Evolutionary conservation across 2,329 filamentous ascomycete species (phyloP).

Genomic region (Xylariaceae sp.): DNA sequence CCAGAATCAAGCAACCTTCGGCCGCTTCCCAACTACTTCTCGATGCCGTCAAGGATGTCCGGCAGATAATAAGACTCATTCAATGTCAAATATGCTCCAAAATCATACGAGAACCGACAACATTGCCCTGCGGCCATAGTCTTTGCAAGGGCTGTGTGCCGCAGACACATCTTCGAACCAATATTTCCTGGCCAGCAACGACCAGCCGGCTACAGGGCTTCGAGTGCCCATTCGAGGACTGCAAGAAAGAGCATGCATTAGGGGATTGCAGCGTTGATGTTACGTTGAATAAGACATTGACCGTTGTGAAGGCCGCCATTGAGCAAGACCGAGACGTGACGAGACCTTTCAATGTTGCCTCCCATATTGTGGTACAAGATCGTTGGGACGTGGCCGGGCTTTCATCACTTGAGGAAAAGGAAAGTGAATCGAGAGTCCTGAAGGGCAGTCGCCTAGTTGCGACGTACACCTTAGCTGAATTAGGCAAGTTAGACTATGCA

Average conservation of each 20-base stretch:
- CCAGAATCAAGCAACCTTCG: constrained; percentile 23
- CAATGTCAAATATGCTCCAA: constrained; percentile 77
- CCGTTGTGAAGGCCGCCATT: constrained; percentile 60
- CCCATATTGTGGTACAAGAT: constrained; percentile 43
- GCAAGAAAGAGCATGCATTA: constrained; percentile 70
- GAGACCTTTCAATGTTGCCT: constrained; percentile 42
- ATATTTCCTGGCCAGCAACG: constrained; percentile 77
- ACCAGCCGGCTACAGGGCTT: constrained; percentile 71
- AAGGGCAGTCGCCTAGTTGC: constrained; percentile 64
- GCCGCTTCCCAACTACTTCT: constrained; percentile 37
- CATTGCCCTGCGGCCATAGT: constrained; percentile 79
- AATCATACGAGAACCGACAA: constrained; percentile 69
- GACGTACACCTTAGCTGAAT: constrained; percentile 64
- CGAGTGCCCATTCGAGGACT: constrained; percentile 70
- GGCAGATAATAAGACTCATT: constrained; percentile 70
- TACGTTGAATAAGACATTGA: constrained; percentile 71
- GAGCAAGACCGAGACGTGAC: constrained; percentile 40
- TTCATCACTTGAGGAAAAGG: constrained; percentile 42
- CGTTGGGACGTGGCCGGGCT: constrained; percentile 46
- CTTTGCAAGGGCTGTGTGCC: constrained; percentile 79
- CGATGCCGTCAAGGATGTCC: constrained; percentile 56
- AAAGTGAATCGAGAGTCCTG: constrained; percentile 41
- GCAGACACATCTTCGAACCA: constrained; percentile 60
- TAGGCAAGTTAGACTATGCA: constrained; percentile 40
- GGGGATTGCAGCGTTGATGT: constrained; percentile 80